A percentile compares a stretch with the other conserved stretches of the same genome.
These are phyloP conservation scores for Pseudocohnilembus persalinus DNA, from an alignment of 169 alveolate genomes.

Conservation along the genomic window DNA sequence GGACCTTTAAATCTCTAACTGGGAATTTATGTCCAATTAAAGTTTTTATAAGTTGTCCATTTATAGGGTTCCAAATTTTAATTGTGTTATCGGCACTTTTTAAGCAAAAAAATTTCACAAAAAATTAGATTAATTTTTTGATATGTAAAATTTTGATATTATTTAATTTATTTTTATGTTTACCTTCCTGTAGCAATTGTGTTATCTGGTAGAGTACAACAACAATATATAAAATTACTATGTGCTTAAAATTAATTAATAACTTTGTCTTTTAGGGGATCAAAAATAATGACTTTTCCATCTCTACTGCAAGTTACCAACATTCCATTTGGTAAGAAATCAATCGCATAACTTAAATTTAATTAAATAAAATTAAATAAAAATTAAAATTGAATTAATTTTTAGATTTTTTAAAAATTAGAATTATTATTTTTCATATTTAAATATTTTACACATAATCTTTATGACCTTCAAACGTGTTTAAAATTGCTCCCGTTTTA, in stretches of 20 bases:
- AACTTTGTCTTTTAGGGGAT: constrained; percentile 14
- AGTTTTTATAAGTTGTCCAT: constrained; percentile 36
- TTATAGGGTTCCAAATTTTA: constrained; percentile 51
- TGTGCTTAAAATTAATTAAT: constrained; percentile 26
- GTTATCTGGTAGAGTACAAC: constrained; percentile 8
- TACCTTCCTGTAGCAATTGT: constrained; percentile 27
- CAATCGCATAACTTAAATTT: constrained; percentile 14
- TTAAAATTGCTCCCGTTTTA: constrained; percentile 26
- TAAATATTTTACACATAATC: constrained; percentile 13
- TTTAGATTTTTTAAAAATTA: too few species aligned
- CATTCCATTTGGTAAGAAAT: constrained; percentile 14
- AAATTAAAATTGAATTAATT: too few species aligned
- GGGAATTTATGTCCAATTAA: constrained; percentile 53
- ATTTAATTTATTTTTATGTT: neutral
- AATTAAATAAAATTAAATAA: too few species aligned
- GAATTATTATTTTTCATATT: too few species aligned
- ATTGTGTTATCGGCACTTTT: constrained; percentile 43
- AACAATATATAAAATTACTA: constrained; percentile 15
- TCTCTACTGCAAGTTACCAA: constrained; percentile 21
- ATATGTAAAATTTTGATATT: neutral
- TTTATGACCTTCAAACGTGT: constrained; percentile 14
- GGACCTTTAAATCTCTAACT: constrained; percentile 44
- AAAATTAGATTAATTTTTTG: neutral
- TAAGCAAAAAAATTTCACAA: too few species aligned
- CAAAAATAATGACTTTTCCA: constrained; percentile 24